Evolutionary conservation across 768 basidiomycete species (phyloP).

Genomic region (Boletus fagicola): DNA sequence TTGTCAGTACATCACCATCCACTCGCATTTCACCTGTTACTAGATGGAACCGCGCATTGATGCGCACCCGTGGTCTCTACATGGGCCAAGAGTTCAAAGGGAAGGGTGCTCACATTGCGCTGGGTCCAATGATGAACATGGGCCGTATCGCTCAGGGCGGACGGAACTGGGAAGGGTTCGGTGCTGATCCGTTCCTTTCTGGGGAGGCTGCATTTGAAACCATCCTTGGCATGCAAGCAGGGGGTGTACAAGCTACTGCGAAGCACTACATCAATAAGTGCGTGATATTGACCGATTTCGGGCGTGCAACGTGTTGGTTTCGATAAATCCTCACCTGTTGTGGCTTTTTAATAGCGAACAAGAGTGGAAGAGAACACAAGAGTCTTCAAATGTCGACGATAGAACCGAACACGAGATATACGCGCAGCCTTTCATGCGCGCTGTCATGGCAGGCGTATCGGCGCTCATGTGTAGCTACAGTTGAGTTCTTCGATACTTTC

Average conservation of each 20-base stretch:
- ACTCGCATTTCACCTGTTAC: background rate
- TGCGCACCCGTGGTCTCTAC: background rate
- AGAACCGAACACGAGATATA: constrained; percentile 1
- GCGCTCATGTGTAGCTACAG: background rate
- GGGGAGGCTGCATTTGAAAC: background rate
- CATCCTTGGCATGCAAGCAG: background rate
- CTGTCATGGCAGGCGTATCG: background rate
- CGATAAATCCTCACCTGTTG: background rate
- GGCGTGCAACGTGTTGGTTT: background rate
- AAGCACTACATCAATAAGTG: background rate
- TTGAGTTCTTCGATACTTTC: background rate
- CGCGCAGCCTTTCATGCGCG: background rate
- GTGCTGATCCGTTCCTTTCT: background rate
- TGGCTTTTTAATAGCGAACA: background rate
- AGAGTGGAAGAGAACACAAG: background rate
- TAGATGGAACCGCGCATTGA: background rate
- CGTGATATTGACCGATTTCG: background rate
- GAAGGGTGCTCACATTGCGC: background rate
- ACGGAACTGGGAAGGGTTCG: background rate
- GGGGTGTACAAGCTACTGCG: background rate
- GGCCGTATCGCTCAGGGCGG: background rate
- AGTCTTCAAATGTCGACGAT: background rate
- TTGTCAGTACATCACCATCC: background rate
- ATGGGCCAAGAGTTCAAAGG: background rate
- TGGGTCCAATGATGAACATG: background rate